A percentile compares a stretch with the other conserved stretches of the same genome.
Evolutionary conservation across 1,284 basidiomycete species (phyloP).

Genomic region (Fomitopsis palustris): DNA sequence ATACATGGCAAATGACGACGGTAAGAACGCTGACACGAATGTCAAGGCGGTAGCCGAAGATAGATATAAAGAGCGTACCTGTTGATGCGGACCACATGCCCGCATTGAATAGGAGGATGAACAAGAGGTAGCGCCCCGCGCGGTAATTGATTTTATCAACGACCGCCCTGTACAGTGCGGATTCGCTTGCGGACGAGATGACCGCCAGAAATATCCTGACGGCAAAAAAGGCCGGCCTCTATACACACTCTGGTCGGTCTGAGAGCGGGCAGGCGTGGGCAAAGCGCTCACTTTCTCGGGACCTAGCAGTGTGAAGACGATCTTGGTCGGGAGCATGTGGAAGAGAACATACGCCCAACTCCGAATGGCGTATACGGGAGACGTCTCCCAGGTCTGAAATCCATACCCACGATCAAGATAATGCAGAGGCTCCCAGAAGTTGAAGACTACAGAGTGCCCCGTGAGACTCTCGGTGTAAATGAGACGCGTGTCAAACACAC

Average conservation of each 20-base stretch:
- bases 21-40: conserved; percentile 72
- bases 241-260: conserved; percentile 7
- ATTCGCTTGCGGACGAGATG: conserved; percentile 79
- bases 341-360: conserved; percentile 92
- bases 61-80: conserved; percentile 41
- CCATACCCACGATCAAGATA: conserved; percentile 81
- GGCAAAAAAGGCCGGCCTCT: conserved; percentile 87
- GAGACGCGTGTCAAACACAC: conserved; percentile 37
- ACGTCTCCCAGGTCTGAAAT: conserved; percentile 98
- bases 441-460: conserved; percentile 69
- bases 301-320: conserved; percentile 23
- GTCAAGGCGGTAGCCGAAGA: not conserved
- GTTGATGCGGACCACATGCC: conserved; percentile 93
- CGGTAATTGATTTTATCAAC: conserved; percentile 83
- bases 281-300: conserved; percentile 25
- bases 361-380: conserved; percentile 86
- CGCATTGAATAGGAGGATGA: conserved; percentile 80
- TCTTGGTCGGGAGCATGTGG: conserved; percentile 57
- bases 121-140: conserved; percentile 88
- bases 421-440: conserved; percentile 98
- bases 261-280: not conserved
- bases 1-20: conserved; percentile 96
- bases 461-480: not conserved
- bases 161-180: conserved; percentile 81
- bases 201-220: conserved; percentile 79